A percentile compares a stretch with the other conserved stretches of the same genome.
These are phyloP conservation scores for Penicillium steckii DNA, from an alignment of 495 filamentous ascomycete genomes.

Conservation along the genomic window DNA sequence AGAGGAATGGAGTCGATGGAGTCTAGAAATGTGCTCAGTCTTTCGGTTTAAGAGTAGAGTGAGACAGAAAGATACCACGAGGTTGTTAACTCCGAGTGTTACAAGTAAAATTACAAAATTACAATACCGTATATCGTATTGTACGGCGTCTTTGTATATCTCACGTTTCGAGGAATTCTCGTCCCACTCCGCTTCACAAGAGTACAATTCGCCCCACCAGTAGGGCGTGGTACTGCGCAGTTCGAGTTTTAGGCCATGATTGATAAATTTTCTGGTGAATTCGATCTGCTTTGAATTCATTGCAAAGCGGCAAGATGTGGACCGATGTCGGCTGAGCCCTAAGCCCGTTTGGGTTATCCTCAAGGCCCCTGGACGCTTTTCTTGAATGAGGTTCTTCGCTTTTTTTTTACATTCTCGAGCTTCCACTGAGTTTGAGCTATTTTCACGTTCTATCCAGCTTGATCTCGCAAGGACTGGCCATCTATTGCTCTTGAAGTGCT, in stretches of 20 bases:
- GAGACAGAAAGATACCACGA: background rate
- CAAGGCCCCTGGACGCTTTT: background rate
- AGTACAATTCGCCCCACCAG: background rate
- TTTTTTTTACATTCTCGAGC: background rate
- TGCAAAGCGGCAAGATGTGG: slow-evolving; percentile 1
- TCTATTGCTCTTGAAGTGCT: background rate
- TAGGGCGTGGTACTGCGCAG: background rate
- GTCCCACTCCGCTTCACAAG: background rate
- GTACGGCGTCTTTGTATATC: background rate
- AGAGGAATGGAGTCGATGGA: background rate
- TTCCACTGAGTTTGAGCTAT: background rate
- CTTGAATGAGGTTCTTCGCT: background rate
- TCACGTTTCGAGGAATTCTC: background rate
- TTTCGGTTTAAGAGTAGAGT: background rate
- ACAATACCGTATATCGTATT: background rate
- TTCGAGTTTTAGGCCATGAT: background rate
- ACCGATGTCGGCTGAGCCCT: slow-evolving; percentile 9
- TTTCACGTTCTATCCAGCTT: background rate
- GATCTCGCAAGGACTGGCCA: background rate
- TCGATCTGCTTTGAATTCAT: background rate
- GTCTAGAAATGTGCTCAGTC: background rate
- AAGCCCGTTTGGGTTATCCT: background rate
- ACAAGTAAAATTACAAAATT: background rate
- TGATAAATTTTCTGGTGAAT: background rate
- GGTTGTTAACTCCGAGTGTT: background rate